Percentiles rank a stretch among this genome's conserved stretches.
These are phyloP conservation scores for Silybum marianum DNA, from an alignment of 129 eudicot genomes.

Conservation along the genomic window DNA sequence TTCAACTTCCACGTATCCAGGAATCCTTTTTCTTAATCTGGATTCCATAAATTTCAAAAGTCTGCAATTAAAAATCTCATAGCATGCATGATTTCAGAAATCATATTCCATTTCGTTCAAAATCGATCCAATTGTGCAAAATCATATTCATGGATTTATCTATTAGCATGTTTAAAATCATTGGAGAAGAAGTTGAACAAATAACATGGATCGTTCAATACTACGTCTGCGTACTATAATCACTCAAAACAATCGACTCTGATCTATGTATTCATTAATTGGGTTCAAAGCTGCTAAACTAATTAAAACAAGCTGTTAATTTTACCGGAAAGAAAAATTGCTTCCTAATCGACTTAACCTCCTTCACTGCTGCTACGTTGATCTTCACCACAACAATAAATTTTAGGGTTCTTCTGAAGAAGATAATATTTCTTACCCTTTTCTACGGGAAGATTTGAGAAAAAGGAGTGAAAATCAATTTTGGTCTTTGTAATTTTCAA, in stretches of 20 bases:
- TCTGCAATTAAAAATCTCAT: too few species aligned
- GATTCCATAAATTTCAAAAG: too few species aligned
- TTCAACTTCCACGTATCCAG: too few species aligned
- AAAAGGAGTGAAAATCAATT: too few species aligned
- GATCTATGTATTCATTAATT: not conserved
- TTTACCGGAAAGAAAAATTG: not conserved
- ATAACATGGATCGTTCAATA: not conserved
- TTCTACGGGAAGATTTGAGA: too few species aligned
- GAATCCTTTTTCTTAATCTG: too few species aligned
- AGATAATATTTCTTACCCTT: not conserved
- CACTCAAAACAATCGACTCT: not conserved
- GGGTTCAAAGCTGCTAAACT: too few species aligned
- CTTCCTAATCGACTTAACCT: not conserved
- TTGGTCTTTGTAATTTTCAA: too few species aligned
- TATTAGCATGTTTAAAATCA: too few species aligned
- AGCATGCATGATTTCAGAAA: not conserved
- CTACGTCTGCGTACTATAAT: too few species aligned
- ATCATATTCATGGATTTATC: not conserved
- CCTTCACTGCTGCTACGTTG: not conserved
- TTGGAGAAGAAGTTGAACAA: too few species aligned
- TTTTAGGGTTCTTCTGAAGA: not conserved
- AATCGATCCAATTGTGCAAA: too few species aligned
- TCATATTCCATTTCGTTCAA: not conserved
- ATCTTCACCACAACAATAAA: not conserved
- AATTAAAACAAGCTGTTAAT: not conserved